A percentile compares a stretch with the other conserved stretches of the same genome.
Evolutionary conservation across 2,329 filamentous ascomycete species (phyloP).

Genomic region (Verticillium klebahnii): DNA sequence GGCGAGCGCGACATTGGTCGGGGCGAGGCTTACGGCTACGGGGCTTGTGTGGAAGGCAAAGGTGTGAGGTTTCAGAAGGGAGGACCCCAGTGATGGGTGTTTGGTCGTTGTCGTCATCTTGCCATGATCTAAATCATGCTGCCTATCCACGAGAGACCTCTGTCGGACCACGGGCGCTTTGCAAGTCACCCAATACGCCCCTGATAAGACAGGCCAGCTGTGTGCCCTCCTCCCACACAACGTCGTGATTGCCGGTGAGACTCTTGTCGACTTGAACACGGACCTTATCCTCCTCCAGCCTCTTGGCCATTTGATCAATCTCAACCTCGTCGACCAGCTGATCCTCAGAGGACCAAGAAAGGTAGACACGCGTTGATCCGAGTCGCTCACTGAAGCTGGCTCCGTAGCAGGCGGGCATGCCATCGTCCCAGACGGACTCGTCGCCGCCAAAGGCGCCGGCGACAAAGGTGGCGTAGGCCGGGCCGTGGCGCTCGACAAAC

Average conservation of each 20-base stretch:
- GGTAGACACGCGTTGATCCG: conserved; percentile 26
- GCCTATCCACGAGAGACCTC: not conserved
- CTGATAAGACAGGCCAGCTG: conserved; percentile 47
- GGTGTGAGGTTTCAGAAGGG: conserved; percentile 18
- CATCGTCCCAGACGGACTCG: conserved; percentile 43
- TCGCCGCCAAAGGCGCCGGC: conserved; percentile 56
- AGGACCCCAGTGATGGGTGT: not conserved
- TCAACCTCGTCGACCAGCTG: conserved; percentile 52
- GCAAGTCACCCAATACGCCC: not conserved
- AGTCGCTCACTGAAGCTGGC: conserved; percentile 37
- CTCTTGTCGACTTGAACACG: conserved; percentile 28
- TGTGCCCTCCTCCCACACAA: conserved; percentile 56
- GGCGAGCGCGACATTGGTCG: conserved; percentile 24
- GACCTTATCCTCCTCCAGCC: conserved; percentile 35
- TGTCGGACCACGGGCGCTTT: too few relatives aligned
- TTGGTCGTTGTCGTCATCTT: not conserved
- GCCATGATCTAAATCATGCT: not conserved
- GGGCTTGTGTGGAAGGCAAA: conserved; percentile 30
- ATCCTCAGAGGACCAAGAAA: conserved; percentile 44
- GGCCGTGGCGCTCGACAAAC: conserved; percentile 40
- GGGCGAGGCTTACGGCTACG: conserved; percentile 27
- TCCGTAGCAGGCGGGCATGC: conserved; percentile 46
- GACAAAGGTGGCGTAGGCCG: conserved; percentile 53
- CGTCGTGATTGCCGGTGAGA: conserved; percentile 56
- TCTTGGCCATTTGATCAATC: conserved; percentile 48